Evolutionary conservation across 2,329 filamentous ascomycete genomes (phyloP), one percentile per base, ranked within the genome.

Genomic region (Coniochaeta ligniaria): DNA sequence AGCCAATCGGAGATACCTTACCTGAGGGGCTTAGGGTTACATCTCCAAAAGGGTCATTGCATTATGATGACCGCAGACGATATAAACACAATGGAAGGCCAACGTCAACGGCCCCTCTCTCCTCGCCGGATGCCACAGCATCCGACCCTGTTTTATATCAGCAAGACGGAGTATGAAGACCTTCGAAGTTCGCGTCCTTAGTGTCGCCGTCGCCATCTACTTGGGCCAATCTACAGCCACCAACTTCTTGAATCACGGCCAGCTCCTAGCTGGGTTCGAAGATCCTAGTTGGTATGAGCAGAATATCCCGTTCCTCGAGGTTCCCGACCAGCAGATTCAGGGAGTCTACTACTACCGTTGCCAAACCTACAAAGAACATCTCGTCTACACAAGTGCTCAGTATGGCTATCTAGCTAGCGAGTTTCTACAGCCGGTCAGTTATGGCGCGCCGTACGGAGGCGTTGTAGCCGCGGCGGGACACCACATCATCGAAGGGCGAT

Each of bases 261-360:
- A 47, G 20, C 63, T 66, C 12, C 63, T 70, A 9, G 57, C 58
- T 16, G 38, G 54, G 6, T 63, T 68, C 2, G 67, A 64, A 45
- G 64, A 67, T 43, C 60, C 61, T 9, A 62, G 60, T 3, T 74
- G 70, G 67, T 71, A 70, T 55, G 64, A 70, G 31, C 64, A 73
- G 59, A 78, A 78, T 60, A 76, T 79, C 35, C 76, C 76, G 6
- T 74, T 73, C 52, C 72, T 79, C n/a, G 75, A 78, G 38, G 70
- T 77, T 20, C 76, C 76, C 17, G 72, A 77, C 61, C 38, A 70
- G 54, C 66, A 72, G 22, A 71, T 78, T 58, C 72, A 78, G 62
- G 73, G 77, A 61, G 75, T 79, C 20, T 79, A 78, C 62, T 79
- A 79, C 63, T 79, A 79, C 63, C 72, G 76, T 43, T 74, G 74